Conservation (phyloP, 495 filamentous ascomycete genomes). For the Extremus antarcticus region DNA sequence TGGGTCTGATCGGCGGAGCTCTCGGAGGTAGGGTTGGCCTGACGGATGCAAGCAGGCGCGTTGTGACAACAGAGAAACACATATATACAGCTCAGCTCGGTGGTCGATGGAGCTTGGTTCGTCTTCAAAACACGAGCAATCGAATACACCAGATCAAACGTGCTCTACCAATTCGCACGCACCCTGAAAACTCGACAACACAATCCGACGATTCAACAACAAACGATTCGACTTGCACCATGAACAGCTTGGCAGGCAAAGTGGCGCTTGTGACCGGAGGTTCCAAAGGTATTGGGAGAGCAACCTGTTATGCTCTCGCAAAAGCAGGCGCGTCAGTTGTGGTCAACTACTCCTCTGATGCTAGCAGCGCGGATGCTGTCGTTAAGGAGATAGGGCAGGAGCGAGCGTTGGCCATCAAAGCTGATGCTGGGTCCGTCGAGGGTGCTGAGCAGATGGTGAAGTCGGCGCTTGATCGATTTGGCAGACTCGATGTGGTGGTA, state of each 20-base stretch:
- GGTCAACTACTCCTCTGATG: conserved; percentile 50
- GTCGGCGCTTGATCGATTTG: conserved; percentile 36
- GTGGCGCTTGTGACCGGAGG: conserved; percentile 6
- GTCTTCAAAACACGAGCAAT: neutral
- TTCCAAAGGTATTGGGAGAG: conserved; percentile 11
- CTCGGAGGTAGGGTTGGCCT: too few species aligned
- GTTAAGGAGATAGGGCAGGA: conserved; percentile 43
- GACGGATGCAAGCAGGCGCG: too few species aligned
- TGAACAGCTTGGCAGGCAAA: conserved; percentile 1
- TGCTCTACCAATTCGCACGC: neutral
- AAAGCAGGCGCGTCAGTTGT: conserved; percentile 47
- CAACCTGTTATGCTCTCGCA: conserved; percentile 4
- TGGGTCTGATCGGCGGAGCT: too few species aligned
- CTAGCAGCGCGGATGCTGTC: conserved; percentile 42
- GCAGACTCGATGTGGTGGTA: conserved; percentile 53
- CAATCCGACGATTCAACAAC: neutral
- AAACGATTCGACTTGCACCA: neutral
- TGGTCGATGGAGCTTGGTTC: neutral
- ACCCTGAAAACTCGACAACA: neutral
- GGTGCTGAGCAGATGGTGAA: conserved; percentile 37
- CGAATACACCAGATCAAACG: neutral
- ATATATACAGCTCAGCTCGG: neutral
- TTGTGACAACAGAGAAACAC: too few species aligned
- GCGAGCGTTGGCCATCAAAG: conserved; percentile 46
- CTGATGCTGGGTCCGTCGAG: conserved; percentile 32